Evolutionary conservation across 306 rosid species (phyloP).

Genomic region (Dicorynia guianensis): DNA sequence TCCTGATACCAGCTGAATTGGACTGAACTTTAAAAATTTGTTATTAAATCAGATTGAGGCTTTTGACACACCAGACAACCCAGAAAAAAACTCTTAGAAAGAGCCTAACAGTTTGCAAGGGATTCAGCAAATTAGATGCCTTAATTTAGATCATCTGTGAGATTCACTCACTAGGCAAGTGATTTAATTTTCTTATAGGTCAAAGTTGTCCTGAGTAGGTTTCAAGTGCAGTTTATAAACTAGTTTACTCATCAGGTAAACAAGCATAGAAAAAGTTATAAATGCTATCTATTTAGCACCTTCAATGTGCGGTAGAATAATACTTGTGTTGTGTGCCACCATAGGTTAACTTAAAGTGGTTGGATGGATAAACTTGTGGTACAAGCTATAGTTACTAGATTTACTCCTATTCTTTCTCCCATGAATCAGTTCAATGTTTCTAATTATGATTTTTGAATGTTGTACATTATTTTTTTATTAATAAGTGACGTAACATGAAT

Average conservation of each 20-base stretch:
- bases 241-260: too few species aligned
- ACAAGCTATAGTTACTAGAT: too few species aligned
- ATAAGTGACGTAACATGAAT: too few species aligned
- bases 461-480: too few species aligned
- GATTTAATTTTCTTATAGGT: not conserved
- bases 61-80: too few species aligned
- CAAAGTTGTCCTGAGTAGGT: not conserved
- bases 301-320: too few species aligned
- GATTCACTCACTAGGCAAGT: not conserved
- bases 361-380: slow-evolving; percentile 14
- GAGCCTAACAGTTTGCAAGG: not conserved
- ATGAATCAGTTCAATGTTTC: too few species aligned
- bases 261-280: too few species aligned
- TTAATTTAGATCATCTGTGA: not conserved
- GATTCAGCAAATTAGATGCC: not conserved
- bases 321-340: too few species aligned
- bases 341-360: not conserved
- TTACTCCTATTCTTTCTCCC: too few species aligned
- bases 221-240: not conserved
- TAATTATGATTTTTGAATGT: too few species aligned
- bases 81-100: not conserved
- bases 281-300: too few species aligned
- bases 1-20: slow-evolving; percentile 14
- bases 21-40: slow-evolving; percentile 2
- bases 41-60: slow-evolving; percentile 6